Evolutionary conservation across 345 rosid genomes (phyloP), one percentile per base, ranked within the genome.

Genomic region (Viola odorata): DNA sequence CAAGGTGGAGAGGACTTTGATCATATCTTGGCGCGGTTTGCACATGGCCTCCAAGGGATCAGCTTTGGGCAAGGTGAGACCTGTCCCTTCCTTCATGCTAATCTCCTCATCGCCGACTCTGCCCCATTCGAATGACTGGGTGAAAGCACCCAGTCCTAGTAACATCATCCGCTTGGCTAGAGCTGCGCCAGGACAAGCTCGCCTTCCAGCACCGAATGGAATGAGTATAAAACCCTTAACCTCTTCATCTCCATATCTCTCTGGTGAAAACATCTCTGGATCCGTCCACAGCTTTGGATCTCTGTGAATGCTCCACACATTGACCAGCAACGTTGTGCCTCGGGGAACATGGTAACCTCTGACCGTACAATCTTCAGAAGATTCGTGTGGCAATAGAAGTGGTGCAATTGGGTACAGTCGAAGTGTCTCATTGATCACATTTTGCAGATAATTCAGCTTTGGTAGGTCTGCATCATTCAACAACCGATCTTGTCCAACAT

Each of bases 41-140:
- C 78, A 77, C 5, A 70, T 38, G 41, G 60, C 76, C 57, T 67
- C 69, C 71, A 73, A 58, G 0, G 78, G 78, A 37, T 41, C 15
- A 57, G 68, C 78, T 51, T 48, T 73, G 37, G 73, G 68, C 68
- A 73, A 48, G 17, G 73, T 66, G 5, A 61, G 49, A 16, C 65
- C 75, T 7, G 36, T 23, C 23, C 62, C 70, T 57, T 67, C 60
- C 40, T 1, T 41, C 78, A 73, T 59, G 45, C 62, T 10, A 6
- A 70, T 53, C 64, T 42, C 55, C 50, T 53, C 45, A 4, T 47
- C 17, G 13, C 55, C 44, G 9, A 64, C 39, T 47, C 55, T 58
- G 7, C 61, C 51, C 78, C 81, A 77, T 57, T 73, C 67, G 40
- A 77, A 77, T 5, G 58, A 68, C 68, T 77, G 78, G 50, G 70